Conservation (phyloP, 257 asterid genomes). For the Salvia hispanica region DNA sequence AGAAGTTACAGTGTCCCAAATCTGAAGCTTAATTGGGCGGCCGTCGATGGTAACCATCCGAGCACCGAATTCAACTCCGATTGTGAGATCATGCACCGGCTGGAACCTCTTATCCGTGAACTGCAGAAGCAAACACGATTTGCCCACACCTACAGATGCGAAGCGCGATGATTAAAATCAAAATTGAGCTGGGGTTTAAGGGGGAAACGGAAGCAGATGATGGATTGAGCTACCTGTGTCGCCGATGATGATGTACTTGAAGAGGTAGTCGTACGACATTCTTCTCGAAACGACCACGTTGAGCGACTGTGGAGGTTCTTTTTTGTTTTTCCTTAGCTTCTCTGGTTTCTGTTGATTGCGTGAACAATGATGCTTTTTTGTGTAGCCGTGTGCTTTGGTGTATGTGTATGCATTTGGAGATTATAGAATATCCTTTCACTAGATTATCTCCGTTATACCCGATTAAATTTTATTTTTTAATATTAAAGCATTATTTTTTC, state of each 20-base stretch:
- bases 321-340: not conserved
- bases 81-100: constrained; percentile 70
- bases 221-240: constrained; percentile 52
- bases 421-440: too few relatives aligned
- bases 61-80: constrained; percentile 73
- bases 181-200: constrained; percentile 25
- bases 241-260: constrained; percentile 80
- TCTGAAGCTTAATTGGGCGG: constrained; percentile 64
- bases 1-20: constrained; percentile 61
- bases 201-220: not conserved
- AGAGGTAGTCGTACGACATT: constrained; percentile 83
- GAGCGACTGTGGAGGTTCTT: not conserved
- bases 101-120: constrained; percentile 68
- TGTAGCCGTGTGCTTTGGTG: not conserved
- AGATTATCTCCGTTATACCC: too few relatives aligned
- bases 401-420: not conserved
- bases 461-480: too few relatives aligned
- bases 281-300: constrained; percentile 33
- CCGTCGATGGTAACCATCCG: constrained; percentile 60
- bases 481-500: too few relatives aligned
- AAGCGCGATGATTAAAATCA: not conserved
- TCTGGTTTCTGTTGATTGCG: constrained; percentile 17
- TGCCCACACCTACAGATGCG: constrained; percentile 54
- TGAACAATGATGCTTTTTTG: not conserved
- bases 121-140: constrained; percentile 68